Evolutionary conservation across 345 rosid genomes (phyloP), one percentile per base, ranked within the genome.

Genomic region (Arabidopsis arenosa): DNA sequence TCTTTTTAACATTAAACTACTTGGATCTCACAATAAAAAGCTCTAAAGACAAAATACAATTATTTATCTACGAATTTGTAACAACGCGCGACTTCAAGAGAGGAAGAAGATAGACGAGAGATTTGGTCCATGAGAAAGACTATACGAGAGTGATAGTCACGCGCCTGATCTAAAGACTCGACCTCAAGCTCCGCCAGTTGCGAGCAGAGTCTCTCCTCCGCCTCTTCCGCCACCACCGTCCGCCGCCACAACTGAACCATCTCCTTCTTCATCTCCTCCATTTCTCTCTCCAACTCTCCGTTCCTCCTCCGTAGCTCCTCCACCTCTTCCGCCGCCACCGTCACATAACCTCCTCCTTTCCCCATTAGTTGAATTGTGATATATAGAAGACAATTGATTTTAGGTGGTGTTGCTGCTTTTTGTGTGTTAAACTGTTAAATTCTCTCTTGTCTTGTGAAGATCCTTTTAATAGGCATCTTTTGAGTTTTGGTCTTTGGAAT

Each of bases 171-270:
- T 52, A 88, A 74, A 36, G 93, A 85, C 81, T 93, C 98, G 0
- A 92, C 97, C 83, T 93, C 97, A 1, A 93, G 85, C 76, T 93
- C 96, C 0, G 93, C 97, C 5, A 91, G 83, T 87, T 91, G 92
- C 2, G 86, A 77, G 81, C 96, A 89, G 17, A 93, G 91, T 70
- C 90, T 70, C 75, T 91, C 96, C 85, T 90, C 98, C 4, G 84
- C 96, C 66, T 90, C 96, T 75, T 90, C 98, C 3, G 89, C 93
- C 65, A 89, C 84, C 44, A 88, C 67, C 4, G 89, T 78, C 75
- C 92, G 73, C 79, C 85, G 80, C 85, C 77, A 80, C 76, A 77
- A 10, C 63, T 66, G 60, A 14, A 77, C 6, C 81, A 77, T 77
- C 55, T 58, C 73, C 15, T 26, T 40, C 67, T 52, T 71, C 73